These are phyloP conservation scores for Mycogone perniciosa DNA, from an alignment of 2,329 filamentous ascomycete species.

Conservation along the genomic window DNA sequence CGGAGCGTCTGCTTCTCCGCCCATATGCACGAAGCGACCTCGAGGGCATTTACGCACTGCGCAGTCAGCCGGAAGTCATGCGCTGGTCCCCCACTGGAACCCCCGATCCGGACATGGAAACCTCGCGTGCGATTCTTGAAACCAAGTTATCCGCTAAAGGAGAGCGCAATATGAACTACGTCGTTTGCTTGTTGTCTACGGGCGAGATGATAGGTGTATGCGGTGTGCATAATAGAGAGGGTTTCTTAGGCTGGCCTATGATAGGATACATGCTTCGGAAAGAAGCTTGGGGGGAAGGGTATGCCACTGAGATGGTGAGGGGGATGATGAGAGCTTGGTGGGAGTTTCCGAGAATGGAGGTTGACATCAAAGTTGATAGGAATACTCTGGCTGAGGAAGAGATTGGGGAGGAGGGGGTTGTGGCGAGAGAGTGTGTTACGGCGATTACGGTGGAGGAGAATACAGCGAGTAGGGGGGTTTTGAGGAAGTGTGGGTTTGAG, in stretches of 20 bases:
- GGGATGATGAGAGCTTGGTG: conserved; percentile 42
- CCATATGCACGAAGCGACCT: conserved; percentile 44
- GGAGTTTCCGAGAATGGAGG: conserved; percentile 38
- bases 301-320: conserved; percentile 48
- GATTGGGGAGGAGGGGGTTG: conserved; percentile 15
- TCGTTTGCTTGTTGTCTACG: conserved; percentile 38
- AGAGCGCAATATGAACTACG: conserved; percentile 48
- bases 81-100: conserved; percentile 40
- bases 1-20: conserved; percentile 48
- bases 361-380: conserved; percentile 35
- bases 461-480: conserved; percentile 44
- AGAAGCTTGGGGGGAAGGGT: conserved; percentile 47
- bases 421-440: conserved; percentile 34
- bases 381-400: conserved; percentile 22
- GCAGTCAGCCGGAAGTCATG: conserved; percentile 56
- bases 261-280: conserved; percentile 50
- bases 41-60: conserved; percentile 42
- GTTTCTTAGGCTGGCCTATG: conserved; percentile 47
- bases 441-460: conserved; percentile 45
- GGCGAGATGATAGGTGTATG: conserved; percentile 46
- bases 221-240: conserved; percentile 29
- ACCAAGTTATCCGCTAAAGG: conserved; percentile 37
- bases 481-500: conserved; percentile 50
- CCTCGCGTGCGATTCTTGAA: conserved; percentile 35
- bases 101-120: conserved; percentile 36